phyloP scores from a whole-genome alignment of 352 stramenopile genomes.

The Peronospora belbahrii region DNA sequence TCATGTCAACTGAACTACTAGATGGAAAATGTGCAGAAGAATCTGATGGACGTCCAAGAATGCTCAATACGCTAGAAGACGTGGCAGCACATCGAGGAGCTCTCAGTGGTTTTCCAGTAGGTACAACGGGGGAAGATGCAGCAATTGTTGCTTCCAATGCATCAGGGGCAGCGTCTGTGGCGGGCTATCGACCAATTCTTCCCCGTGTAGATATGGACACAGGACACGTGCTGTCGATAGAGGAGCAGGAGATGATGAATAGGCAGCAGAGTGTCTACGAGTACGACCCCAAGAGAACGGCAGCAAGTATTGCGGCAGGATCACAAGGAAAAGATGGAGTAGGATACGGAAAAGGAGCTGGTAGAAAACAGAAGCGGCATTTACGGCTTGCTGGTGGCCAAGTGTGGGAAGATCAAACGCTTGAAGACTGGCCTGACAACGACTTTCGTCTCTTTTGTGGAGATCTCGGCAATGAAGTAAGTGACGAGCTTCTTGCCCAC shows the following conservation, averaged over 20 bases:
- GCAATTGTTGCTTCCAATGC: constrained; percentile 8
- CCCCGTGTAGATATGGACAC: constrained; percentile 62
- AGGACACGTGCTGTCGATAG: constrained; percentile 45
- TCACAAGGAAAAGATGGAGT: neutral
- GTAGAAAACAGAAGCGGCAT: constrained; percentile 40
- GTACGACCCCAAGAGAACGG: constrained; percentile 56
- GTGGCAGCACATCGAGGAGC: constrained; percentile 47
- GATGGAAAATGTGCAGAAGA: neutral
- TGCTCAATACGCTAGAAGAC: constrained; percentile 43
- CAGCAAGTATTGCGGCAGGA: constrained; percentile 19
- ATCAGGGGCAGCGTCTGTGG: neutral
- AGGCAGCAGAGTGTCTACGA: constrained; percentile 80
- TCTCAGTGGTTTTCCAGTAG: constrained; percentile 55
- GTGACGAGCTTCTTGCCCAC: constrained; percentile 78
- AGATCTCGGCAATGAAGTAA: constrained; percentile 91
- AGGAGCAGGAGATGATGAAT: constrained; percentile 79
- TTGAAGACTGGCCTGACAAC: constrained; percentile 93
- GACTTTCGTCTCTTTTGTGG: constrained; percentile 95
- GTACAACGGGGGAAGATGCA: constrained; percentile 42
- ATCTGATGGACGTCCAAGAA: constrained; percentile 8
- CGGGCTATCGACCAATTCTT: constrained; percentile 21
- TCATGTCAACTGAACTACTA: neutral
- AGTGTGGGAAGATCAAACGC: constrained; percentile 88
- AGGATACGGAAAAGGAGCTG: neutral
- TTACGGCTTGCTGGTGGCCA: constrained; percentile 73